Evolutionary conservation across 176 grass and related monocot species (phyloP).

Genomic region (Avena eriantha): DNA sequence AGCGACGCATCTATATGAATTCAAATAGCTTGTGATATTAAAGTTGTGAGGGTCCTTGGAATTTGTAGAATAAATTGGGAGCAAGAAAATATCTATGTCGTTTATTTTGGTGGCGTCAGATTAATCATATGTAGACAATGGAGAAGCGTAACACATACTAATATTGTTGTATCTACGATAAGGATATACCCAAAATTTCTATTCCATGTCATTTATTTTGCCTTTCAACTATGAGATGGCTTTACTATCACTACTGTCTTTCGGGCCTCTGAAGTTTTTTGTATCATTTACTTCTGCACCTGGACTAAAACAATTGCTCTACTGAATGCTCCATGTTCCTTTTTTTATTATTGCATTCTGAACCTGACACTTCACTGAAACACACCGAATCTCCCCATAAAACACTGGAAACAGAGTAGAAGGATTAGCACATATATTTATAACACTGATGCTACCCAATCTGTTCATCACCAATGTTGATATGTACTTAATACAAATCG

Average conservation of each 20-base stretch:
- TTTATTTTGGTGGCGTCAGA: background rate
- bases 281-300: too few species aligned
- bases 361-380: background rate
- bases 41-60: background rate
- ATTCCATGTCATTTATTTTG: background rate
- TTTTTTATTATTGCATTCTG: background rate
- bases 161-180: background rate
- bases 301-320: too few species aligned
- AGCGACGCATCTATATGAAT: background rate
- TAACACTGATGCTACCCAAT: conserved; percentile 10
- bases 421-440: background rate
- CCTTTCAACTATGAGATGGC: background rate
- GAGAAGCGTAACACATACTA: background rate
- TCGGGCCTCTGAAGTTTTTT: background rate
- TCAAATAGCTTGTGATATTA: background rate
- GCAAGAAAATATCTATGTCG: background rate
- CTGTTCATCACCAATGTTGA: background rate
- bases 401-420: background rate
- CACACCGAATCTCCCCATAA: background rate
- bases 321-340: too few species aligned
- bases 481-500: background rate
- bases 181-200: background rate
- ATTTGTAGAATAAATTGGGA: background rate
- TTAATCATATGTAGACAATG: background rate
- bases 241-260: background rate